phyloP scores from a whole-genome alignment of 805 yeast species.

The Ogataea haglerorum region DNA sequence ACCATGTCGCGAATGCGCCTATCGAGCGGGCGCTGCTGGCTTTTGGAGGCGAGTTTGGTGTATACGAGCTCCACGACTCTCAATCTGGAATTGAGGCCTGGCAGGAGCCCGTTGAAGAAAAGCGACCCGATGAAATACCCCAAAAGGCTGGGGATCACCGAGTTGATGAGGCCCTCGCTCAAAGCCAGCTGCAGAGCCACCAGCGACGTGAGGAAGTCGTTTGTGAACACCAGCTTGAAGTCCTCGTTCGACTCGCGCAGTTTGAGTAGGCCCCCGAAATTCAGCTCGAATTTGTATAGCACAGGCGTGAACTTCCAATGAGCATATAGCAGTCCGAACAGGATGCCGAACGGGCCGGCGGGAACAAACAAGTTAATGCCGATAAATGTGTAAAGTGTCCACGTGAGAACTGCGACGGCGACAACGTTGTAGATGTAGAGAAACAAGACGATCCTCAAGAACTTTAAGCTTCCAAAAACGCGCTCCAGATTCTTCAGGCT shows the following conservation, averaged over 20 bases:
- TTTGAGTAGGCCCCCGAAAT: constrained; percentile 28
- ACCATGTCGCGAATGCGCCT: constrained; percentile 13
- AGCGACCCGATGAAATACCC: constrained; percentile 46
- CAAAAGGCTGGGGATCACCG: constrained; percentile 36
- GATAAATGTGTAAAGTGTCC: constrained; percentile 27
- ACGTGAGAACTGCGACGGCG: constrained; percentile 34
- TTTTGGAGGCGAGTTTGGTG: constrained; percentile 10
- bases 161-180: constrained; percentile 41
- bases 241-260: constrained; percentile 17
- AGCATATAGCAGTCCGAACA: constrained; percentile 38
- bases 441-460: constrained; percentile 43
- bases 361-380: constrained; percentile 42
- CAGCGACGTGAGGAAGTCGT: constrained; percentile 31
- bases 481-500: constrained; percentile 56
- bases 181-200: constrained; percentile 36
- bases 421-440: constrained; percentile 47
- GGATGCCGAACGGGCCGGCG: constrained; percentile 42
- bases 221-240: constrained; percentile 28
- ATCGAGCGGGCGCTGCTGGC: constrained; percentile 9
- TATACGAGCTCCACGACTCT: constrained; percentile 18
- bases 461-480: constrained; percentile 53
- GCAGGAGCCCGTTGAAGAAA: constrained; percentile 40
- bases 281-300: constrained; percentile 37
- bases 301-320: constrained; percentile 40
- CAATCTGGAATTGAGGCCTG: constrained; percentile 36